Conservation (phyloP, 345 rosid genomes). For the Linum trigynum region DNA sequence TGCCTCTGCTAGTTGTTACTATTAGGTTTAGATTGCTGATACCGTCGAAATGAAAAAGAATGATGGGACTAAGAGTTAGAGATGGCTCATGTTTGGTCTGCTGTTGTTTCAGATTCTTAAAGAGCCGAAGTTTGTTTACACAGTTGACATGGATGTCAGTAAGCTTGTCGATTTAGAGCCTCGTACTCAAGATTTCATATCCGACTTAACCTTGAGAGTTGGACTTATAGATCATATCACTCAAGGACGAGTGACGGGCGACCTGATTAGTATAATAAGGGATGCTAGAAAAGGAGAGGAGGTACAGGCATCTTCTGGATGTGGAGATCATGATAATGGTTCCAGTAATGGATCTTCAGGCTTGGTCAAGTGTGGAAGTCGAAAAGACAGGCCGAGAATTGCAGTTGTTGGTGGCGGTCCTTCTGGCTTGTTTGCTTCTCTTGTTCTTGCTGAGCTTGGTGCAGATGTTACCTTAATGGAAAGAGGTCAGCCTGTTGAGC, state of each 20-base stretch:
- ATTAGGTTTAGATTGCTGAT: not conserved
- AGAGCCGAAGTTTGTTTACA: constrained; percentile 88
- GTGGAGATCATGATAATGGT: constrained; percentile 6
- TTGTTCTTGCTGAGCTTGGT: constrained; percentile 91
- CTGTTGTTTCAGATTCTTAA: constrained; percentile 43
- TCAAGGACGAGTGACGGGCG: constrained; percentile 37
- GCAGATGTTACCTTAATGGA: constrained; percentile 87
- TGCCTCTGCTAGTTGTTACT: not conserved
- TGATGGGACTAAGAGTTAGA: too few relatives aligned
- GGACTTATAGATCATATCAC: constrained; percentile 59
- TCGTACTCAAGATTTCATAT: constrained; percentile 72
- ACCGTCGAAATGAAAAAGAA: too few relatives aligned
- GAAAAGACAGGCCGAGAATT: constrained; percentile 16
- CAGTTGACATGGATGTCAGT: constrained; percentile 70
- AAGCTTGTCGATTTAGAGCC: constrained; percentile 75
- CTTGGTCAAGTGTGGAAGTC: not conserved
- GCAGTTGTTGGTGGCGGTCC: constrained; percentile 93
- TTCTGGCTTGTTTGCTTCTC: constrained; percentile 86
- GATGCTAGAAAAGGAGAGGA: constrained; percentile 27
- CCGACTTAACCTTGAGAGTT: constrained; percentile 53
- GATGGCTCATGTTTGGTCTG: constrained; percentile 1
- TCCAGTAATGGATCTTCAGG: not conserved
- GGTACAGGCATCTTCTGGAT: constrained; percentile 13
- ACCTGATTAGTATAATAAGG: constrained; percentile 49
- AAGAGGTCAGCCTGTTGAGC: constrained; percentile 93